phyloP scores from a whole-genome alignment of 257 asterid genomes.

The Solanum sejunctum region DNA sequence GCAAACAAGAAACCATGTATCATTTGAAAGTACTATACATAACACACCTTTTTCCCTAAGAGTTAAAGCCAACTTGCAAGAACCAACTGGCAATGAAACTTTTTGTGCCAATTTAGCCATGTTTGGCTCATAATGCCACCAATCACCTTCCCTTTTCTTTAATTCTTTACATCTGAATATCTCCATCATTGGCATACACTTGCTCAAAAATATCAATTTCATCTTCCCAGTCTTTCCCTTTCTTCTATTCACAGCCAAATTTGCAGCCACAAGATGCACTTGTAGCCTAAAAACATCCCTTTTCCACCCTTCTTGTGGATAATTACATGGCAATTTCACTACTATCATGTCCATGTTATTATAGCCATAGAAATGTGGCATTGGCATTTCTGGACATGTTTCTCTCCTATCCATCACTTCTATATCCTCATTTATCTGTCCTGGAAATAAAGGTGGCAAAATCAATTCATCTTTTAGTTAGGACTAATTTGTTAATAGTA shows the following conservation, averaged over 20 bases:
- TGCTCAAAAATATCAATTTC: constrained; percentile 60
- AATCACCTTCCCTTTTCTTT: constrained; percentile 55
- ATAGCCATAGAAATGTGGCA: constrained; percentile 39
- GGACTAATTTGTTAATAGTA: too few species aligned
- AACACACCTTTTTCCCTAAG: constrained; percentile 66
- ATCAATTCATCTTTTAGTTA: neutral
- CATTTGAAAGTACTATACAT: neutral
- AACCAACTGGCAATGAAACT: constrained; percentile 59
- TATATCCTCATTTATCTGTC: constrained; percentile 76
- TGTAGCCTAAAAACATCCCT: constrained; percentile 76
- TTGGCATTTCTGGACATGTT: constrained; percentile 75
- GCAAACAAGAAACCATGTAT: neutral
- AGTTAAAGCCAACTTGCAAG: constrained; percentile 77
- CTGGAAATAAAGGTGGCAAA: constrained; percentile 6
- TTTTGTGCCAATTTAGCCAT: constrained; percentile 41
- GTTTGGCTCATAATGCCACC: constrained; percentile 70
- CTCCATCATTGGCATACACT: constrained; percentile 67
- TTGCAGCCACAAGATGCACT: constrained; percentile 56
- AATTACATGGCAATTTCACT: constrained; percentile 53
- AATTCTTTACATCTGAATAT: constrained; percentile 62
- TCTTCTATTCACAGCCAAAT: constrained; percentile 41
- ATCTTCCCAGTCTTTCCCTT: constrained; percentile 36
- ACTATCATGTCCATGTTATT: constrained; percentile 51
- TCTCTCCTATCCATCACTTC: constrained; percentile 57
- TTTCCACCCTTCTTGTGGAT: constrained; percentile 47